Conservation (phyloP, 192 early-diverging fungal species). For the Umbelopsis sp. region DNA sequence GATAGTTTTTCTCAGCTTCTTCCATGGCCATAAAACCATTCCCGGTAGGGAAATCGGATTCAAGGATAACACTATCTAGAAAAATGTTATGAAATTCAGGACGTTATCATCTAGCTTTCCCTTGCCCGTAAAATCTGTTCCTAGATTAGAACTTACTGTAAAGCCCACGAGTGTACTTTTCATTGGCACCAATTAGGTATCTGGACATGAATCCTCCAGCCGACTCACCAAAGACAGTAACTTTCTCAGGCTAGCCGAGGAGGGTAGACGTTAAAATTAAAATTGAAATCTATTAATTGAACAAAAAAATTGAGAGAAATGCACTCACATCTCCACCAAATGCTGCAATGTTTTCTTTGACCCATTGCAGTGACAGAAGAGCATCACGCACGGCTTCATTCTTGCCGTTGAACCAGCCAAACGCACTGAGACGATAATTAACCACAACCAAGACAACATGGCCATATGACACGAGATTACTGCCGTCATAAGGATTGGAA, state of each 20-base stretch:
- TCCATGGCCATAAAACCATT: conserved; percentile 4
- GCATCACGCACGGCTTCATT: conserved; percentile 10
- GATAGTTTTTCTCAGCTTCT: conserved; percentile 13
- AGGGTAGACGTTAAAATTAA: conserved; percentile 7
- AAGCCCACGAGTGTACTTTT: conserved; percentile 5
- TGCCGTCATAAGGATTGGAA: conserved; percentile 28
- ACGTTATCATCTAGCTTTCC: background rate
- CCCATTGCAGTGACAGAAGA: conserved; percentile 51
- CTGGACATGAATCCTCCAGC: conserved; percentile 40
- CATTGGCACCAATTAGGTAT: conserved; percentile 14
- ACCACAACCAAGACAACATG: conserved; percentile 38
- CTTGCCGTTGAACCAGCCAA: conserved; percentile 27
- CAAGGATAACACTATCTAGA: conserved; percentile 9
- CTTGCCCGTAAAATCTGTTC: background rate
- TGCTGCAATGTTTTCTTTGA: conserved; percentile 54
- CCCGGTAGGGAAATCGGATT: conserved; percentile 11
- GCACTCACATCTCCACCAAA: conserved; percentile 59
- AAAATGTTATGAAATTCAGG: conserved; percentile 15
- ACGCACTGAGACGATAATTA: conserved; percentile 38
- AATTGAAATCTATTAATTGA: background rate
- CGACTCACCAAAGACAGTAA: conserved; percentile 56
- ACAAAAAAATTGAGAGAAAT: background rate
- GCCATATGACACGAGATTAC: conserved; percentile 35
- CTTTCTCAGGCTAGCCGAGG: conserved; percentile 11
- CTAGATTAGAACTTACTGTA: conserved; percentile 10